Base-by-base conservation (phyloP, 192 early-diverging fungal species). In the Powellomyces hirtus region DNA sequence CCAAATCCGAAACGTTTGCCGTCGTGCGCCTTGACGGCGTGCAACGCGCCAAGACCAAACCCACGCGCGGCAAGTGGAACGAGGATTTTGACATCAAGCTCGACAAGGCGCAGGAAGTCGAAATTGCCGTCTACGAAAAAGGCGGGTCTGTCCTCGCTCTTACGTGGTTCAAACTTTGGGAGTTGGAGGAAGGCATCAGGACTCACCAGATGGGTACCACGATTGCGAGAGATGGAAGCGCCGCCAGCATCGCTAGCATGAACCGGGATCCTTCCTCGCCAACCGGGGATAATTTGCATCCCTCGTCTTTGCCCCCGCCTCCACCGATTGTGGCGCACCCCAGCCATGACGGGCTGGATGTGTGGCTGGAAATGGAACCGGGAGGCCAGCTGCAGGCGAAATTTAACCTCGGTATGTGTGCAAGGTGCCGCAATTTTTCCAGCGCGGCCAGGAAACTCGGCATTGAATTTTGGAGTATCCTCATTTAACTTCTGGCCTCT, bases 361-460 rank as follows among this genome's bases (percentile, higher is more conserved):
- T 80, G n/a, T 94, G 92, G 92, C 84, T 94, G 73, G 92, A 98
- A 62, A 84, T 98, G 64, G 95, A 96, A 72, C 95, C 97, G 36
- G 89, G 84, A 51, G 97, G 97, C 31, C 89, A 94, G 70, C 81
- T 98, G 55, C 83, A 82, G 56, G 75, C 96, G 38, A 88, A 87
- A 79, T 75, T 95, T 22, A 36, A 60, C 6, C 24, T 60, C 29
- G 59, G 59, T 60, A 29, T 38, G 36, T 38, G 31, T 5, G 2
- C 14, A 6, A 18, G 26, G 46, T 49, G 3, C 46, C n/a, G n/a
- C n/a, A n/a, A n/a, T n/a, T n/a, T n/a, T n/a, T n/a, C n/a, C n/a
- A n/a, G n/a, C n/a, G n/a, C n/a, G n/a, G n/a, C n/a, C n/a, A n/a
- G n/a, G n/a, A n/a, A n/a, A n/a, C n/a, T n/a, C n/a, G n/a, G n/a